These are phyloP conservation scores for Buddleja alternifolia DNA, from an alignment of 257 asterid species.

Conservation along the genomic window DNA sequence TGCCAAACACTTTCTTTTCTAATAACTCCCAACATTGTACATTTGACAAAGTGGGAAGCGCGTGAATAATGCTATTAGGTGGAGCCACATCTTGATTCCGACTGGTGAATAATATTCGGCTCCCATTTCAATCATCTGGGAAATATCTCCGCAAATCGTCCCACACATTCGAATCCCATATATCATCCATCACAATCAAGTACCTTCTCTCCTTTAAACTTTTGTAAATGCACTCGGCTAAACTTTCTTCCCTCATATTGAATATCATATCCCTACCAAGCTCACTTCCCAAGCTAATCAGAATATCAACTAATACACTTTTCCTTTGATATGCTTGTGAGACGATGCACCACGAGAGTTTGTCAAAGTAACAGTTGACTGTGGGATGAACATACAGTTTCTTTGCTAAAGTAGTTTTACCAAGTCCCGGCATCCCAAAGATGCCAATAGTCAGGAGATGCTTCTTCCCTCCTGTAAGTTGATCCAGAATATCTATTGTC, in stretches of 20 bases:
- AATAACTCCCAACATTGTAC: conserved; percentile 30
- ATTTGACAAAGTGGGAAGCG: not conserved
- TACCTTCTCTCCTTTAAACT: conserved; percentile 25
- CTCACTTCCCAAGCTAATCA: not conserved
- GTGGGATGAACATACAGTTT: conserved; percentile 19
- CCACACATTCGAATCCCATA: conserved; percentile 35
- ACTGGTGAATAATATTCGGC: conserved; percentile 35
- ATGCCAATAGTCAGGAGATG: conserved; percentile 17
- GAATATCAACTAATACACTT: conserved; percentile 22
- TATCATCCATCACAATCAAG: conserved; percentile 35
- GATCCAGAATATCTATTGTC: not conserved
- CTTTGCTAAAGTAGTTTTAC: conserved; percentile 37
- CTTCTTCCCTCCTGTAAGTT: not conserved
- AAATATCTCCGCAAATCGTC: not conserved
- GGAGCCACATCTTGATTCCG: conserved; percentile 11
- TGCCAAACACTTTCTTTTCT: conserved; percentile 21
- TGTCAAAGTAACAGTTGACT: conserved; percentile 23
- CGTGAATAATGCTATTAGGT: not conserved
- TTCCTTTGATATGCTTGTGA: conserved; percentile 25
- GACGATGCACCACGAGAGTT: conserved; percentile 18
- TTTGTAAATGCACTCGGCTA: conserved; percentile 17
- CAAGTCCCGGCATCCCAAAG: conserved; percentile 35
- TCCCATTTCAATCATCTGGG: conserved; percentile 27
- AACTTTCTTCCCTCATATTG: conserved; percentile 2
- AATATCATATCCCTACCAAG: not conserved